phyloP scores from a whole-genome alignment of 176 grass and related monocot species.

The Oryza coarctata region DNA sequence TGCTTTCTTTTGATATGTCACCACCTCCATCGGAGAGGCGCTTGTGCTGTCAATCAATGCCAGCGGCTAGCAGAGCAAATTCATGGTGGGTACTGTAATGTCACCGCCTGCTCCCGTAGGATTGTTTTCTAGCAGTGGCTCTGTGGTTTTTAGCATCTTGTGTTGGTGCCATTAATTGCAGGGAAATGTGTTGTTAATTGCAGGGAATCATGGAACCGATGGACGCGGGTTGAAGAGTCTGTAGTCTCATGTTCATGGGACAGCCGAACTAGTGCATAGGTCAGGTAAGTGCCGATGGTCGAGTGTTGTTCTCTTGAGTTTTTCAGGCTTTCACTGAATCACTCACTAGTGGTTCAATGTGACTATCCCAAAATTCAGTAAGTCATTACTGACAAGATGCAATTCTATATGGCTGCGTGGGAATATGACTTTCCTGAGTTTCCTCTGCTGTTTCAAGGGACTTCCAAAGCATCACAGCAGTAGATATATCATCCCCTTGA shows the following conservation, averaged over 20 bases:
- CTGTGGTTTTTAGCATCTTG: background rate
- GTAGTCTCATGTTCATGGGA: background rate
- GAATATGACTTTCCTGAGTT: too few relatives aligned
- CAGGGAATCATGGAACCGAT: too few relatives aligned
- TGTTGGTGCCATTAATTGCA: background rate
- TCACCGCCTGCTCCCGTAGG: too few relatives aligned
- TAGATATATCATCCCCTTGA: too few relatives aligned
- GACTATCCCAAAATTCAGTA: slow-evolving; percentile 11
- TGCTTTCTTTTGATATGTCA: background rate
- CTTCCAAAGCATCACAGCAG: too few relatives aligned
- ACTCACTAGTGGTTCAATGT: slow-evolving; percentile 29
- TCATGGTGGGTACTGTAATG: background rate
- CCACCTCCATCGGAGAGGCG: background rate
- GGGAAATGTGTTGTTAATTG: background rate
- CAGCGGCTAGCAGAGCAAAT: background rate
- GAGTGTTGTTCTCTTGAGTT: background rate
- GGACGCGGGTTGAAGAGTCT: background rate
- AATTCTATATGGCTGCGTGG: too few relatives aligned
- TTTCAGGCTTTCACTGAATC: background rate
- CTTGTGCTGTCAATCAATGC: slow-evolving; percentile 9
- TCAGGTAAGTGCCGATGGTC: background rate
- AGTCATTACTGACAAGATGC: too few relatives aligned
- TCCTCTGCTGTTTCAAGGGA: too few relatives aligned
- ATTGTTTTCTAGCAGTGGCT: background rate
- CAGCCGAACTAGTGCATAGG: too few relatives aligned